phyloP scores from a whole-genome alignment of 2,329 filamentous ascomycete species.

The Reticulascus tulasneorum region DNA sequence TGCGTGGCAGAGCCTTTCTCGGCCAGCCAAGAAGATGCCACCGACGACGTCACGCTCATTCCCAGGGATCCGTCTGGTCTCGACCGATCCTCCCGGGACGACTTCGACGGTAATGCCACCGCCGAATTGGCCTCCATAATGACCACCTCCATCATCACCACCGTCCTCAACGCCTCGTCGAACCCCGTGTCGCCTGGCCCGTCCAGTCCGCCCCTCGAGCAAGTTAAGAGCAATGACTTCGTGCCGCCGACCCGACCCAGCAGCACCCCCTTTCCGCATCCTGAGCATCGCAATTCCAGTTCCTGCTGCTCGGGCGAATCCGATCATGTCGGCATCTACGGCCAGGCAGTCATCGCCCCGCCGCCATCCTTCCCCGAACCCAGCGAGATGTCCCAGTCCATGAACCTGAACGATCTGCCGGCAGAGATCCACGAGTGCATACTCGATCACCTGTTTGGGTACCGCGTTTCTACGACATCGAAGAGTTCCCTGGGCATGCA shows the following conservation, averaged over 20 bases:
- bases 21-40: constrained; percentile 9
- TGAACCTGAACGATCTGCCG: constrained; percentile 50
- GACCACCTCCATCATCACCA: constrained; percentile 28
- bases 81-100: constrained; percentile 14
- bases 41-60: constrained; percentile 10
- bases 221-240: constrained; percentile 42
- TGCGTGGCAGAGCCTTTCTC: constrained; percentile 10
- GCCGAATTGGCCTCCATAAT: constrained; percentile 31
- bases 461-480: constrained; percentile 58
- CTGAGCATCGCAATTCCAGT: constrained; percentile 43
- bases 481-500: constrained; percentile 51
- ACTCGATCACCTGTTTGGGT: constrained; percentile 67
- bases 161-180: constrained; percentile 38
- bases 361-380: constrained; percentile 13
- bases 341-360: constrained; percentile 19
- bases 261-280: constrained; percentile 57
- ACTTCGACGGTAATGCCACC: constrained; percentile 13
- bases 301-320: constrained; percentile 31
- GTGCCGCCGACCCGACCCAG: constrained; percentile 50
- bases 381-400: constrained; percentile 8
- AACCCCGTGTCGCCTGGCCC: constrained; percentile 53
- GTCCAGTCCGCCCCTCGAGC: constrained; percentile 47
- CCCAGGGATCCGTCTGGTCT: constrained; percentile 8
- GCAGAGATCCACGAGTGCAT: constrained; percentile 70
- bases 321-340: constrained; percentile 21